Base-by-base conservation (phyloP, 2,329 filamentous ascomycete genomes). In the Trichophaea hybrida region DNA sequence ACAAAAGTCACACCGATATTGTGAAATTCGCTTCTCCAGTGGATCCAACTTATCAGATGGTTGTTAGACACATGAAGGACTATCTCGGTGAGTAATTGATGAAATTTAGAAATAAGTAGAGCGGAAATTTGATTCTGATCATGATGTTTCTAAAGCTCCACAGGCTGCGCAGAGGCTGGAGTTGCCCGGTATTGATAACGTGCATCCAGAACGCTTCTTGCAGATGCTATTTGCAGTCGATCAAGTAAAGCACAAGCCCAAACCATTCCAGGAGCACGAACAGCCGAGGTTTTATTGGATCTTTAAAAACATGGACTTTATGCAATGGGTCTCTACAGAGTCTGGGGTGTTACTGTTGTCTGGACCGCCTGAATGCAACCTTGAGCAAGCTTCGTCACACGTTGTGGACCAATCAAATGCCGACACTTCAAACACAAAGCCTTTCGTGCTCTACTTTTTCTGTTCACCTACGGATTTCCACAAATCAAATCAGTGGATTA, bases 1-100 rank as follows among this genome's bases (percentile, higher is more conserved):
- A 54, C 2, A 31, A 4, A 40, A 33, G 55, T 38, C 57, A 59
- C 46, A 35, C 49, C 15, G 57, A 59, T 10, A 24, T 59, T 15
- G 50, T 55, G 17, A 57, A 48, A 35, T 57, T 57, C 31, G 15
- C 5, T 7, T 57, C 54, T 7, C 6, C 8, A n/a, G 54, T 15
- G 24, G 54, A 57, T 15, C 4, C 37, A 5, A 57, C 15, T 7
- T 57, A 48, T 32, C 12, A 48, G 49, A 31, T 32, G 15, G 38
- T 57, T 5, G 24, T 46, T 49, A 7, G 31, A 15, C n/a, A 7
- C 24, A 40, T 55, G 53, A 44, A 40, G 34, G 50, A 31, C 15
- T 53, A n/a, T n/a, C n/a, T n/a, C n/a, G n/a, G n/a, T n/a, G n/a
- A n/a, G n/a, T n/a, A n/a, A n/a, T n/a, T n/a, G n/a, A n/a, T n/a